A percentile compares a stretch with the other conserved stretches of the same genome.
These are phyloP conservation scores for Eucalyptus erythrocorys DNA, from an alignment of 345 rosid species.

Conservation along the genomic window DNA sequence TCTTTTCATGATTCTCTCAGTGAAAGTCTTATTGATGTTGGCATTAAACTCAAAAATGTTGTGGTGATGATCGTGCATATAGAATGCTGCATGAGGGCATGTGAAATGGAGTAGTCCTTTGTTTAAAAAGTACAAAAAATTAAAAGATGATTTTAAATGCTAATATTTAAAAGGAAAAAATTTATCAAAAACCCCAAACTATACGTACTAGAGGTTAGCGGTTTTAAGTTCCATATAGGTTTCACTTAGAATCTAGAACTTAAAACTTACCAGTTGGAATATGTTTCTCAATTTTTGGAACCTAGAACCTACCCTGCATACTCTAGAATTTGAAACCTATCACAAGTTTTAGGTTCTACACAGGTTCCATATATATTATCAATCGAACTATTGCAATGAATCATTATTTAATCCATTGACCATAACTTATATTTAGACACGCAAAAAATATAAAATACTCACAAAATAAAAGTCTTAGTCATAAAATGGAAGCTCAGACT, in stretches of 20 bases:
- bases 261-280: rapidly evolving
- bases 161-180: not conserved
- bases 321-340: no score
- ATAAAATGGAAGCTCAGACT: rapidly evolving
- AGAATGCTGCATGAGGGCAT: not conserved
- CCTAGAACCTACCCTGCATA: rapidly evolving
- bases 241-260: no score
- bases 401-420: no score
- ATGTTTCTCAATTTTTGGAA: no score
- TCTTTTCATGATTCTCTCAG: not conserved
- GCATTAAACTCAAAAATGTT: not conserved
- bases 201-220: not conserved
- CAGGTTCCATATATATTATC: rapidly evolving
- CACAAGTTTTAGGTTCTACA: no score
- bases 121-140: not conserved
- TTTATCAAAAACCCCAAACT: not conserved
- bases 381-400: no score
- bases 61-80: not conserved
- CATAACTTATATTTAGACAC: no score
- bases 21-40: rapidly evolving
- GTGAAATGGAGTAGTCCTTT: not conserved
- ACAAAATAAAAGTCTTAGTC: no score
- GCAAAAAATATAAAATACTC: rapidly evolving
- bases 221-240: no score
- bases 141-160: not conserved